Evolutionary conservation across 768 basidiomycete genomes (phyloP).

Genomic region (Coprinopsis sp.): DNA sequence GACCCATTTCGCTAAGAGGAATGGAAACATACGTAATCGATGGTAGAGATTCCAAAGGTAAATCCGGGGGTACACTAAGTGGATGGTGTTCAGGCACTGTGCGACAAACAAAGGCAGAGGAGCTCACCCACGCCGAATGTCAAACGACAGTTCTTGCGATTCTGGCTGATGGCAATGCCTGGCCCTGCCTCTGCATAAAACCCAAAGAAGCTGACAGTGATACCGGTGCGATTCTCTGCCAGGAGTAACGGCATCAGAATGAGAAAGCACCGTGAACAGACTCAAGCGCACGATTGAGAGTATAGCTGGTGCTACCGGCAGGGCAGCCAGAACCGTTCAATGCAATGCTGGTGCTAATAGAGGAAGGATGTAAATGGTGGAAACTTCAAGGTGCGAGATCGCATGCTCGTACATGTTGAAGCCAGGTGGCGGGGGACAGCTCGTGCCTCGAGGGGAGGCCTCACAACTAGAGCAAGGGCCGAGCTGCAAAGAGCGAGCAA

Average conservation of each 20-base stretch:
- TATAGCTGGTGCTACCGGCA: constrained; percentile 13
- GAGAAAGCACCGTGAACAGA: not conserved
- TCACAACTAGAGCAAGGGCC: too few species aligned
- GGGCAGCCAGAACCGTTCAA: constrained; percentile 18
- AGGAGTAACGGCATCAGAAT: not conserved
- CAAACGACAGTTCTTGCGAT: constrained; percentile 11
- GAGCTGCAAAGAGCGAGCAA: too few species aligned
- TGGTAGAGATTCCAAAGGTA: constrained; percentile 21
- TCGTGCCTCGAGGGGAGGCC: too few species aligned
- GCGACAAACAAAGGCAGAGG: not conserved
- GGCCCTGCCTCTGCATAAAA: constrained; percentile 13
- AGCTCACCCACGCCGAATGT: constrained; percentile 14
- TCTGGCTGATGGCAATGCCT: constrained; percentile 7
- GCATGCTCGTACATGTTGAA: not conserved
- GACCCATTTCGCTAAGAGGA: not conserved
- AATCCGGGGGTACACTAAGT: constrained; percentile 19
- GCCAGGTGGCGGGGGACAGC: too few species aligned
- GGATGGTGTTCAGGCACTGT: not conserved
- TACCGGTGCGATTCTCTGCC: constrained; percentile 1
- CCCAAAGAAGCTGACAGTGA: constrained; percentile 8
- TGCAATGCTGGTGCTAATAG: constrained; percentile 15
- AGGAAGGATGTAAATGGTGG: too few species aligned
- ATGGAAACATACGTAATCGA: constrained; percentile 18
- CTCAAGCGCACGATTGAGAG: constrained; percentile 12
- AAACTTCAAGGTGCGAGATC: not conserved